Evolutionary conservation across 352 stramenopile genomes (phyloP).

Genomic region (Phytophthora pistaciae): DNA sequence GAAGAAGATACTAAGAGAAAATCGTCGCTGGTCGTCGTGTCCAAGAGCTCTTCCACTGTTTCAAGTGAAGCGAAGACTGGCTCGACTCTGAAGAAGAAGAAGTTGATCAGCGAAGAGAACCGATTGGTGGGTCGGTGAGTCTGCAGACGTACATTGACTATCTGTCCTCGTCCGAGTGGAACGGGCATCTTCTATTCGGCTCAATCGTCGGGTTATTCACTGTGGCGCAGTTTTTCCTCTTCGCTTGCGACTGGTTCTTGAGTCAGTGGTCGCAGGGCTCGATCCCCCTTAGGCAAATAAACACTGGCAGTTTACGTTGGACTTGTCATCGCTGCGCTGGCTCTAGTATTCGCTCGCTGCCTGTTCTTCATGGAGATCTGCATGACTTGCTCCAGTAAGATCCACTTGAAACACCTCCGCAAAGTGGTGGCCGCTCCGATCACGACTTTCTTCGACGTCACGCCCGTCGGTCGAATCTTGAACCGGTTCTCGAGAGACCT

Average conservation of each 20-base stretch:
- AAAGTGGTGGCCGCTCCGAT: slow-evolving; percentile 57
- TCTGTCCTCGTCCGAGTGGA: slow-evolving; percentile 44
- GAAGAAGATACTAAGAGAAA: not conserved
- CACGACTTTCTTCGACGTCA: slow-evolving; percentile 74
- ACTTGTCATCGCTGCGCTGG: slow-evolving; percentile 28
- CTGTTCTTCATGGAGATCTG: slow-evolving; percentile 51
- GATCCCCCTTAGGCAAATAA: slow-evolving; percentile 34
- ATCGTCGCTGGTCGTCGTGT: not conserved
- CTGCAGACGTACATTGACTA: slow-evolving; percentile 48
- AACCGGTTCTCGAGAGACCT: slow-evolving; percentile 75
- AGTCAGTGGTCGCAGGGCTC: slow-evolving; percentile 45
- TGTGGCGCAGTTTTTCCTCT: slow-evolving; percentile 40
- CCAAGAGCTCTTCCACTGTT: not conserved
- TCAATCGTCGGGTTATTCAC: slow-evolving; percentile 39
- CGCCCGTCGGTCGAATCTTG: slow-evolving; percentile 67
- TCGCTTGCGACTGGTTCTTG: slow-evolving; percentile 54
- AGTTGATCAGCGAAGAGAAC: not conserved
- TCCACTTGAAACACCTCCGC: slow-evolving; percentile 46
- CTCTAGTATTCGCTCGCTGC: slow-evolving; percentile 44
- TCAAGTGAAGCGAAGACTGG: not conserved
- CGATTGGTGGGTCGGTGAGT: not conserved
- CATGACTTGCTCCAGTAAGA: slow-evolving; percentile 45
- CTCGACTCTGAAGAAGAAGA: not conserved
- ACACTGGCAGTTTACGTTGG: slow-evolving; percentile 39
- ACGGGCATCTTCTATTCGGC: slow-evolving; percentile 30